Base-by-base conservation (phyloP, 805 yeast species). In the Isabelozyma heimii region DNA sequence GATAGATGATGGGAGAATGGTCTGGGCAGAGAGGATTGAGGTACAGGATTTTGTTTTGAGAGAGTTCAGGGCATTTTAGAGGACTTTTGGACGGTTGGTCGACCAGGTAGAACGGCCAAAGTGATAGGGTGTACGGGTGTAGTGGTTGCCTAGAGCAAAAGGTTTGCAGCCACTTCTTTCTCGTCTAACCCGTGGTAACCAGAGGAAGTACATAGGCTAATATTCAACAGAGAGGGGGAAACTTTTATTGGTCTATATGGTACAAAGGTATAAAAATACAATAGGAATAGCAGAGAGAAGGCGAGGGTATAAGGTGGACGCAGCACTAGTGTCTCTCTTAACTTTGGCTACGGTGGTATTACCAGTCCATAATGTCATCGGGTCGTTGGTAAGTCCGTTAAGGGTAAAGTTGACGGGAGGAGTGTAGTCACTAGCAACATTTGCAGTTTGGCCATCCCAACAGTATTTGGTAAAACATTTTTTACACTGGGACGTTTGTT, bases 381-480 rank as follows among this genome's bases (percentile, higher is more conserved):
- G 24, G 10, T 42, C 64, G 47, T 70, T 63, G 28, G 73, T 69
- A 43, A 65, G 54, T 2, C 70, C 70, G 35, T 44, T 49, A 30
- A 52, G 49, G 8, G 72, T 65, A 50, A 66, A 69, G 44, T 70
- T 65, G 4, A 59, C 61, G 10, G 65, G 63, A 0, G 61, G 55
- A 26, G 45, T 44, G 47, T 60, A 62, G 4, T 51, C 28, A 1
- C 46, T 47, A 8, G 51, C 52, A 12, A 49, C 44, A 5, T 48
- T 49, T 14, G 47, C 48, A 33, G 48, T 37, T 5, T 54, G 50
- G 9, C 76, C 76, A 45, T 72, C 72, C 77, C 77, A 73, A 49
- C 77, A 71, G 56, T 72, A 72, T 12, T 55, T 57, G 13, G 56
- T 33, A 53, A 72, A 71, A 42, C 77, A 72, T 48, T 63, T 47